Base-by-base conservation (phyloP, 257 asterid species). In the Lycium ferocissimum region DNA sequence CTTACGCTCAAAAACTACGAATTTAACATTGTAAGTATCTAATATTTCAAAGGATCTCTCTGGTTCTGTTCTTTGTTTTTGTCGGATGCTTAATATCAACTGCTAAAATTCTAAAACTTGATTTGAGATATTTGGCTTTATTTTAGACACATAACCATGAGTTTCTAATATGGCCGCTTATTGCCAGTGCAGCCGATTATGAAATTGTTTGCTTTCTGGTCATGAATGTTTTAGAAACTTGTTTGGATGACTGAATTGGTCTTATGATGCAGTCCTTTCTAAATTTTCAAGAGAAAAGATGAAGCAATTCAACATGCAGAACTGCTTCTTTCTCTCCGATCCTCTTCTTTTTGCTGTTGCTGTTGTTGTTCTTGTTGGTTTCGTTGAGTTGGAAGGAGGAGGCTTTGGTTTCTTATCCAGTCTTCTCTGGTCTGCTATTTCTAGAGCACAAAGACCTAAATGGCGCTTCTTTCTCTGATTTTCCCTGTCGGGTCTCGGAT, bases 21-120 rank as follows among this genome's bases (percentile, higher is more conserved):
- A 85, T 84, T 90, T 92, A 90, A 86, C 86, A 86, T 92, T 87
- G 99, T 96, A 95, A 96, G 99, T 93, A 80, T 83, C 82, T 66
- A 9, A 57, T 65, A 56, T 83, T n/a, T 72, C 83, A 79, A 67
- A 63, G 22, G 54, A 67, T 84, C 66, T 71, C 51, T 71, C 61
- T 65, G 84, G 57, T 86, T 82, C 83, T 26, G 35, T 72, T 69
- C 82, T 69, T 80, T 80, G 6, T 56, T 81, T 57, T 54, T 81
- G 33, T 79, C 15, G 10, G 5, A 22, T 20, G 37, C 22, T 81
- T 62, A 63, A 81, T 47, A 62, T 22, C 73, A 66, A 37, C 26
- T 81, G 18, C 43, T 5, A 14, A 26, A 15, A n/a, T 43, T 71
- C 9, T 33, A 53, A 51, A 9, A 76, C 47, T 26, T 76, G 65